Evolutionary conservation across 306 rosid genomes (phyloP).

Genomic region (Prunus kanzakura): DNA sequence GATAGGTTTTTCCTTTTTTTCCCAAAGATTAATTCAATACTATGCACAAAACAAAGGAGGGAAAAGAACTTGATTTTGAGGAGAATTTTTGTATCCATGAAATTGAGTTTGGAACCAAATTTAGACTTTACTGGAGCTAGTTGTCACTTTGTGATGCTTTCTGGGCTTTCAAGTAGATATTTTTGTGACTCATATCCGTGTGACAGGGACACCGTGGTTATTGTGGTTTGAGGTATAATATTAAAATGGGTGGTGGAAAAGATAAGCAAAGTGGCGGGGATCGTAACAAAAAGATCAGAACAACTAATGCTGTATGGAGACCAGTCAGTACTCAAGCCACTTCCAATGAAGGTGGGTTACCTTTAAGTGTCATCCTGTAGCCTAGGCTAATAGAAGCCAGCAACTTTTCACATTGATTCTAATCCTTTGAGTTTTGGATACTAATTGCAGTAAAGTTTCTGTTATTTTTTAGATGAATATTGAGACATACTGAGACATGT

Average conservation of each 20-base stretch:
- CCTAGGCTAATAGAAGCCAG: neutral
- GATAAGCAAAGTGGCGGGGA: constrained; percentile 34
- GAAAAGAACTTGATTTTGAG: neutral
- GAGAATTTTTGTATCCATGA: neutral
- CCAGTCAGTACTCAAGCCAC: constrained; percentile 49
- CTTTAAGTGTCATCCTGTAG: neutral
- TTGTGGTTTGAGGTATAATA: constrained; percentile 42
- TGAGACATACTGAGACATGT: neutral
- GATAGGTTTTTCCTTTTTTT: neutral
- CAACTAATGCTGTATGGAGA: constrained; percentile 49
- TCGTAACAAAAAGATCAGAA: constrained; percentile 33
- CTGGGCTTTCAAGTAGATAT: neutral
- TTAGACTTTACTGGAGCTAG: neutral
- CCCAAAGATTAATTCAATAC: neutral
- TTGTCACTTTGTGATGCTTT: constrained; percentile 2
- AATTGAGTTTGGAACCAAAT: neutral
- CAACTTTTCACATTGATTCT: neutral
- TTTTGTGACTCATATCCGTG: neutral
- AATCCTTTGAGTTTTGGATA: neutral
- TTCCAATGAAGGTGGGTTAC: constrained; percentile 54
- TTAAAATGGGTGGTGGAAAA: constrained; percentile 47
- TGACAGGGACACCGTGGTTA: constrained; percentile 35
- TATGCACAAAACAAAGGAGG: neutral
- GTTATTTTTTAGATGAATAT: neutral
- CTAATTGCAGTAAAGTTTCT: neutral